A percentile compares a stretch with the other conserved stretches of the same genome.
Evolutionary conservation across 1,284 basidiomycete genomes (phyloP).

Genomic region (Fomitopsis palustris): DNA sequence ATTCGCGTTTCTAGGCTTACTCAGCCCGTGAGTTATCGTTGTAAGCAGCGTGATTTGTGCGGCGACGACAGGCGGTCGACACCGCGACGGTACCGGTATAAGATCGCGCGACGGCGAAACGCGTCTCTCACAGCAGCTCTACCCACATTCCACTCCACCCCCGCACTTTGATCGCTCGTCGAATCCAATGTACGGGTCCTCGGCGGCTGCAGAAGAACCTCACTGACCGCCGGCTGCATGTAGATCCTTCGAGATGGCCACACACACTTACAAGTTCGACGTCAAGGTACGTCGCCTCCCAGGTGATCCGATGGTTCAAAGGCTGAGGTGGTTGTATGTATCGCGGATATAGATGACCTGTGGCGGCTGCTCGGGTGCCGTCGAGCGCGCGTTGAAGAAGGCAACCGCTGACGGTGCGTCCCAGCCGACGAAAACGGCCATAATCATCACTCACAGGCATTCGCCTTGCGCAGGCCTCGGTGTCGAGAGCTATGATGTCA

Average conservation of each 20-base stretch:
- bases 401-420: slow-evolving; percentile 38
- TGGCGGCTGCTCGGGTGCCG: slow-evolving; percentile 77
- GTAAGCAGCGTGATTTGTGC: slow-evolving; percentile 8
- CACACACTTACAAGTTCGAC: slow-evolving; percentile 37
- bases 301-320: slow-evolving; percentile 3
- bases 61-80: not conserved
- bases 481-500: slow-evolving; percentile 56
- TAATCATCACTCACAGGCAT: not conserved
- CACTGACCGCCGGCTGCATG: not conserved
- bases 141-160: not conserved
- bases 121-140: not conserved
- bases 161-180: not conserved
- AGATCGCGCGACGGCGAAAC: not conserved
- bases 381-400: slow-evolving; percentile 69
- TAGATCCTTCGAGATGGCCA: slow-evolving; percentile 17
- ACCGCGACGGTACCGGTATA: not conserved
- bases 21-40: not conserved
- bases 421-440: not conserved
- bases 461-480: slow-evolving; percentile 33
- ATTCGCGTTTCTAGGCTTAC: slow-evolving; percentile 1
- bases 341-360: slow-evolving; percentile 68
- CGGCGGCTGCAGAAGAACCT: not conserved
- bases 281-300: slow-evolving; percentile 30
- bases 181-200: not conserved
- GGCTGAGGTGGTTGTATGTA: slow-evolving; percentile 9